phyloP scores from a whole-genome alignment of 2,329 filamentous ascomycete genomes.

The Stagonosporopsis chrysanthemi region DNA sequence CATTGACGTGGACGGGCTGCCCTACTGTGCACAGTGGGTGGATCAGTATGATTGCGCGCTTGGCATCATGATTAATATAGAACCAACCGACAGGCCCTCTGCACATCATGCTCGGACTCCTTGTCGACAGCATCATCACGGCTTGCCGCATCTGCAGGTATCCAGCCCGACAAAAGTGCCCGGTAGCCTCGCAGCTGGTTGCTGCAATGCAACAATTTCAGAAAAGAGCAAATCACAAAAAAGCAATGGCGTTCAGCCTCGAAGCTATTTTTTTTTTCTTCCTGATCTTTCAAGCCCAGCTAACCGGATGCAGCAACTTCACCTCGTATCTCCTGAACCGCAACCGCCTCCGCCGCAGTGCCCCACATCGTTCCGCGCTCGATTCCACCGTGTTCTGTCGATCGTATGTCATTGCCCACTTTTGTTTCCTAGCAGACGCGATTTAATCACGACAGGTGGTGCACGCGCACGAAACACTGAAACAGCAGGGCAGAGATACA shows the following conservation, averaged over 20 bases:
- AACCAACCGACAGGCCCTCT: constrained; percentile 7
- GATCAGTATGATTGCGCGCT: constrained; percentile 4
- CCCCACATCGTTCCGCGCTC: constrained; percentile 11
- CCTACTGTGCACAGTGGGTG: neutral
- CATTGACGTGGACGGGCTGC: neutral
- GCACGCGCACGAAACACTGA: neutral
- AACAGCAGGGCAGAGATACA: neutral
- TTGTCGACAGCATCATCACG: neutral
- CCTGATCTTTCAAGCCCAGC: neutral
- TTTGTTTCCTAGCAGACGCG: constrained; percentile 4
- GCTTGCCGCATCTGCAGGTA: constrained; percentile 8
- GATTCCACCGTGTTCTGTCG: constrained; percentile 6
- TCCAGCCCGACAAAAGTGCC: neutral
- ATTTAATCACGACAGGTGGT: neutral
- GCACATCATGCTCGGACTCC: neutral
- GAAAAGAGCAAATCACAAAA: constrained; percentile 3
- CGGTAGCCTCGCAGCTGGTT: neutral
- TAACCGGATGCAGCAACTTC: neutral
- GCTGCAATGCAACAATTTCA: constrained; percentile 2
- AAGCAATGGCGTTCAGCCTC: constrained; percentile 12
- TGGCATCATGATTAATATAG: constrained; percentile 10
- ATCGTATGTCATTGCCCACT: constrained; percentile 19
- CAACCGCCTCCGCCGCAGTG: constrained; percentile 11
- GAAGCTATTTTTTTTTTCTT: neutral
- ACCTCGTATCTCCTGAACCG: constrained; percentile 8